Evolutionary conservation across 2,329 filamentous ascomycete species (phyloP), one percentile per base, ranked within the genome.

Genomic region (Phialocephala subalpina): DNA sequence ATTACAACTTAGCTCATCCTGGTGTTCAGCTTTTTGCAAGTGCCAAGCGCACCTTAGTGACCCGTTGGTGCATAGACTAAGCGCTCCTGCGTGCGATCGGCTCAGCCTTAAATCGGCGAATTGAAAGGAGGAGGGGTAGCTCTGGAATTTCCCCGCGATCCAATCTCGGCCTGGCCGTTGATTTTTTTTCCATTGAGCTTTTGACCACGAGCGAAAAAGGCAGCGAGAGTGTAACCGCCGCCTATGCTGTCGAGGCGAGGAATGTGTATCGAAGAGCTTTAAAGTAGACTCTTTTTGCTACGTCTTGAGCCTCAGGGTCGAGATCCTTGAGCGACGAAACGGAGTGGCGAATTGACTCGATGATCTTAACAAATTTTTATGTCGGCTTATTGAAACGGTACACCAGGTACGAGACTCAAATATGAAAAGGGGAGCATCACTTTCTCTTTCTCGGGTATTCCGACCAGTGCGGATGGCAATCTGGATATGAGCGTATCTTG

Each of bases 261-360:
- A 90, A 90, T 0, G 85, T 84, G 61, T 85, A 83, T 38, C 79
- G 79, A 11, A 90, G 80, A 0, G 86, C 87, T 16, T 85, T 81
- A 61, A 89, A 89, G 70, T 90, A 90, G 0, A 89, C 86, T 16
- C 84, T 73, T 3, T 86, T 81, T 2, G 84, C 87, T 29, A 82
- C 81, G 25, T 85, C 80, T 70, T 89, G 86, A 20, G 87, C 74
- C 11, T 88, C 85, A 0, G 82, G 82, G 1, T 86, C 86, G 0
- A 90, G 79, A 11, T 80, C 76, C n/a, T 80, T 79, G 14, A 90
- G 80, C 1, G 82, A 82, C 1, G 84, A 82, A 2, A 89, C 83
- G 0, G 87, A 89, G 70, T 90, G 88, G 12, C 87, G 81, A 62
- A 90, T 87, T 62, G 86, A 81, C 33, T 89, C 82, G 56, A 90